Base-by-base conservation (phyloP, 495 filamentous ascomycete genomes). In the Xylaria palmicola region DNA sequence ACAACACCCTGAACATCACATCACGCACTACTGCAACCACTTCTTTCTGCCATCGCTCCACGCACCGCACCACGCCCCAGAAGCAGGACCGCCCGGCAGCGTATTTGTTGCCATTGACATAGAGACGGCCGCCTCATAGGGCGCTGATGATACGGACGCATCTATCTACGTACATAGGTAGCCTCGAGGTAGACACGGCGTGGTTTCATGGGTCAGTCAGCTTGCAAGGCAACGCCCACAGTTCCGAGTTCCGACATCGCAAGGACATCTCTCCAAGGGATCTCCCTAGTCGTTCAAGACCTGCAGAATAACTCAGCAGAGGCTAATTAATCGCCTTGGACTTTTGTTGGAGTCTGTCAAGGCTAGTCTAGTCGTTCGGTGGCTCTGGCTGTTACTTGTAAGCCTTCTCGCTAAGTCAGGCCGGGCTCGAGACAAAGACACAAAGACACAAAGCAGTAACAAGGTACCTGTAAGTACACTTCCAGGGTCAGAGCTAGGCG, bases 11-110 rank as follows among this genome's bases (percentile, higher is more conserved):
- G 36, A 59, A 34, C 47, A 49, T 47, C 55, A 56, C 5, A 27
- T 26, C 22, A 19, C 40, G 17, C 56, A 50, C 56, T 59, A 50
- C 44, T 59, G 57, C 57, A 52, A 60, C 27, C 57, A 60, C 47
- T 51, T 51, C 56, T 52, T 34, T 29, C 10, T 41, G 43, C 27
- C 24, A 20, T 51, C 36, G 2, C 24, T 29, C 29, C 36, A 13
- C 37, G 15, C 56, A 51, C 37, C 56, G 19, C 55, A 37, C 17
- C 20, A 34, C 34, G 22, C 24, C 17, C 36, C 54, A 56, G 54
- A 57, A 36, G 5, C 45, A 57, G 41, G 29, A 37, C 49, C 43
- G 32, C n/a, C 26, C 41, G 10, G 34, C 44, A 37, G 20, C 24
- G 20, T 20, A 24, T 13, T 19, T 8, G 6, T 12, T 30, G 2